phyloP scores from a whole-genome alignment of 2,329 filamentous ascomycete species.

The Monosporascus sp. region DNA sequence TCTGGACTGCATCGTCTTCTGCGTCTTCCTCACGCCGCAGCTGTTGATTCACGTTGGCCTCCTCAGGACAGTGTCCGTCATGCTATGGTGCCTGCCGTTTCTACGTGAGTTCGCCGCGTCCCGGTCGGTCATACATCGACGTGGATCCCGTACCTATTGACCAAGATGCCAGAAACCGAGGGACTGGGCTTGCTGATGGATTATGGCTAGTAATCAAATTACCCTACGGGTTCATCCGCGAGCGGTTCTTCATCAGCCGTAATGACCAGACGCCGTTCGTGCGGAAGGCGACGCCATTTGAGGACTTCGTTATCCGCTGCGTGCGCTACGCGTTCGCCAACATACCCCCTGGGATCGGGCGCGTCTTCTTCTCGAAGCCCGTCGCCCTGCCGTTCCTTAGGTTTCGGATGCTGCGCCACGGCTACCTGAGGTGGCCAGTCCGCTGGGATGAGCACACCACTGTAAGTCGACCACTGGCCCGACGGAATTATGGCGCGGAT shows the following conservation, averaged over 20 bases:
- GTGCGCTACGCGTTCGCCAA: conserved; percentile 73
- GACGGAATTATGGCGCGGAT: background rate
- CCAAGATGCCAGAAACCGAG: background rate
- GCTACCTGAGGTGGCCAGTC: conserved; percentile 57
- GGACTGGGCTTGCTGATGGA: background rate
- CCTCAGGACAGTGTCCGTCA: conserved; percentile 51
- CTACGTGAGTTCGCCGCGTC: conserved; percentile 46
- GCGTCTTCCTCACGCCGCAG: conserved; percentile 66
- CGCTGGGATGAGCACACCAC: conserved; percentile 55
- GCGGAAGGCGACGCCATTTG: conserved; percentile 66
- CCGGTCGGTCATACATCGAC: background rate
- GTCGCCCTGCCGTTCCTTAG: conserved; percentile 70
- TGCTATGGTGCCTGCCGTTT: conserved; percentile 62
- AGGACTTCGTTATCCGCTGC: conserved; percentile 72
- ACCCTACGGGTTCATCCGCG: conserved; percentile 53
- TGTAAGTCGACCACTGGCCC: conserved; percentile 29
- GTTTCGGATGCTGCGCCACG: conserved; percentile 72
- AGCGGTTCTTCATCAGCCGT: conserved; percentile 46
- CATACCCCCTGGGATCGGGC: conserved; percentile 62
- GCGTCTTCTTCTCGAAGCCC: conserved; percentile 71
- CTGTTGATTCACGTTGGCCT: conserved; percentile 64
- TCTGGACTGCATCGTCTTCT: conserved; percentile 70
- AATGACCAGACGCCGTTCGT: conserved; percentile 56
- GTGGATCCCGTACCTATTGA: background rate
- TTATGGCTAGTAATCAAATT: conserved; percentile 47